Evolutionary conservation across 208 protist genomes (phyloP).

Genomic region (Leishmania tropica): DNA sequence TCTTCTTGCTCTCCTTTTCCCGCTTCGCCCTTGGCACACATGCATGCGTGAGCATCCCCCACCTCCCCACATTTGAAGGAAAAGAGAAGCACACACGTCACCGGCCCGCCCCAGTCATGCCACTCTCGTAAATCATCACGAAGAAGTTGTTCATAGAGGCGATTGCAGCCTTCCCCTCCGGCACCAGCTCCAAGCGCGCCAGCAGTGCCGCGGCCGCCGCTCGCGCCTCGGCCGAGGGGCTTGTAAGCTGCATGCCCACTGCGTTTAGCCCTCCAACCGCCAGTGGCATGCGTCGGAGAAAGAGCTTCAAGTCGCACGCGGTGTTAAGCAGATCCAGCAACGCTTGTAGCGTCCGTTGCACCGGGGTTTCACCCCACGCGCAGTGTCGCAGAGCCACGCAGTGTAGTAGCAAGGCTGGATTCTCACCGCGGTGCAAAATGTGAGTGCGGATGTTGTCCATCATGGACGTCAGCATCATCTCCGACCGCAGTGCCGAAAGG

Average conservation of each 20-base stretch:
- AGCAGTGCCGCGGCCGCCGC: constrained; percentile 45
- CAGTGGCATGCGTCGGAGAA: constrained; percentile 72
- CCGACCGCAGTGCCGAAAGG: constrained; percentile 25
- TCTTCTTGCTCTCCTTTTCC: not conserved
- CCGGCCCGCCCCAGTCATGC: constrained; percentile 3
- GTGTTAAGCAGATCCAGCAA: constrained; percentile 45
- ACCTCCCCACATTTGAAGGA: not conserved
- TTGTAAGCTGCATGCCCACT: constrained; percentile 65
- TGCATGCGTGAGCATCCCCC: not conserved
- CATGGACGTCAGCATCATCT: constrained; percentile 47
- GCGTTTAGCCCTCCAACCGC: constrained; percentile 67
- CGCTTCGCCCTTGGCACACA: not conserved
- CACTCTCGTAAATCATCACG: constrained; percentile 62
- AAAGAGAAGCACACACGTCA: not conserved
- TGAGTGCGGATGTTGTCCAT: constrained; percentile 35
- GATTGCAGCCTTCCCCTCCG: constrained; percentile 54
- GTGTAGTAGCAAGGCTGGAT: constrained; percentile 38
- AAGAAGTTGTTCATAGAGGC: constrained; percentile 76
- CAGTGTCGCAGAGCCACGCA: constrained; percentile 60
- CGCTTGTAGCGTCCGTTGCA: constrained; percentile 45
- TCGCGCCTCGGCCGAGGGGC: constrained; percentile 43
- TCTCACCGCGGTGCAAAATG: constrained; percentile 47
- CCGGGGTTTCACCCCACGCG: constrained; percentile 30
- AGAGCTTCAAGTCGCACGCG: constrained; percentile 43
- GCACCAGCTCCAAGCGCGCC: constrained; percentile 45